Conservation (phyloP, 1,139 yeast genomes). For the Hemisphaericaspora xylanilytica region DNA sequence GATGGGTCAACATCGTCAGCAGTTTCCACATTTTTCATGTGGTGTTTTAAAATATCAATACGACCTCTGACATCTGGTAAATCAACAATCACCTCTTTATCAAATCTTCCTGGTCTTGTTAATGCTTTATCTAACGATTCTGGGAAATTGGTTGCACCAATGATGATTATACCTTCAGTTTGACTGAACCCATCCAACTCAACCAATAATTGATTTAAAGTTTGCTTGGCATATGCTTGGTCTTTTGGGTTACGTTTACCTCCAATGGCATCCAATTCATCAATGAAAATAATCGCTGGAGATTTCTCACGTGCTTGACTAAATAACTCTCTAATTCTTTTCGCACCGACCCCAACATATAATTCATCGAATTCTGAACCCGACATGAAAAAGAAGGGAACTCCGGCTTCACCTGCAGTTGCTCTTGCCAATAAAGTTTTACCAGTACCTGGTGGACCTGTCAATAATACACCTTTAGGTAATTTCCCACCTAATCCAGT, state of each 20-base stretch:
- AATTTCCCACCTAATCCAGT: conserved; percentile 96
- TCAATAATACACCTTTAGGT: conserved; percentile 93
- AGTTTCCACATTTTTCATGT: conserved; percentile 86
- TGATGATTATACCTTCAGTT: conserved; percentile 87
- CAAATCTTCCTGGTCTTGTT: conserved; percentile 98
- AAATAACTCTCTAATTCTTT: conserved; percentile 91
- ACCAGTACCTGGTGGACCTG: conserved; percentile 99
- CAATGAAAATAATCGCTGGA: conserved; percentile 95
- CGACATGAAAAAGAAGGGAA: conserved; percentile 96
- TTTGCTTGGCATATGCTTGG: conserved; percentile 97
- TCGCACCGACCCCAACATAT: conserved; percentile 99
- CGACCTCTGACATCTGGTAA: conserved; percentile 98
- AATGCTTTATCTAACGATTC: conserved; percentile 94
- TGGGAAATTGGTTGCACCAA: conserved; percentile 98
- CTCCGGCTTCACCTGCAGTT: conserved; percentile 99
- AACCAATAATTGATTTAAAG: conserved; percentile 90
- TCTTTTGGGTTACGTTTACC: conserved; percentile 96
- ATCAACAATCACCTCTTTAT: conserved; percentile 91
- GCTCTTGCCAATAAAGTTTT: conserved; percentile 96
- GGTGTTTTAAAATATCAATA: conserved; percentile 86
- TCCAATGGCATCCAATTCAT: conserved; percentile 97
- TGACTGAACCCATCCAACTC: conserved; percentile 97
- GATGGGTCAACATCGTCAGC: conserved; percentile 84
- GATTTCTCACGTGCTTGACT: conserved; percentile 91
- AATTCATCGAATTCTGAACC: conserved; percentile 98